phyloP scores from a whole-genome alignment of 1,284 basidiomycete genomes.

The Puccinia hordei region DNA sequence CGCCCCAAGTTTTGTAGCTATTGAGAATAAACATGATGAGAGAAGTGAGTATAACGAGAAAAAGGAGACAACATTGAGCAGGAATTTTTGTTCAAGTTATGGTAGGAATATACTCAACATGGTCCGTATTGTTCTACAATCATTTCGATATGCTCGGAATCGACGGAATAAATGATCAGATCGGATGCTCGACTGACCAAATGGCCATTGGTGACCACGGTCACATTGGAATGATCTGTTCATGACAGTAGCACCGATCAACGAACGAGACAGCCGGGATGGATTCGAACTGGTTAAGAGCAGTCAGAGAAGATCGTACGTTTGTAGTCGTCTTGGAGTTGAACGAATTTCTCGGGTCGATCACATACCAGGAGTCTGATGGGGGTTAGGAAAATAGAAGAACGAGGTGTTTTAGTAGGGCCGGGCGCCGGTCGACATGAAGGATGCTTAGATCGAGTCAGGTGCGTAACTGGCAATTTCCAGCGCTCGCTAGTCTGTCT shows the following conservation, averaged over 20 bases:
- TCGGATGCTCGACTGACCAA: constrained; percentile 80
- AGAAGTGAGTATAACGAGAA: neutral
- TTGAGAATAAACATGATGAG: neutral
- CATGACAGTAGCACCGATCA: neutral
- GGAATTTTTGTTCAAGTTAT: neutral
- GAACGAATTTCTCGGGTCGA: constrained; percentile 73
- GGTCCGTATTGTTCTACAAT: constrained; percentile 89
- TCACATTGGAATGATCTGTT: constrained; percentile 63
- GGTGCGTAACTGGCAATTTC: constrained; percentile 74
- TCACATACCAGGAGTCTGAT: constrained; percentile 89
- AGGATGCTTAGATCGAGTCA: neutral
- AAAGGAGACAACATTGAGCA: neutral
- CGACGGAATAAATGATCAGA: constrained; percentile 89
- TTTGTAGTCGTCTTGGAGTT: constrained; percentile 68
- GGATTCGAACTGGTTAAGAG: neutral
- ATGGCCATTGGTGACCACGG: constrained; percentile 75
- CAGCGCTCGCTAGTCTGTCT: constrained; percentile 70
- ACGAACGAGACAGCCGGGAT: neutral
- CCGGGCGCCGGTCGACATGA: no score
- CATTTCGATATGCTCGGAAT: constrained; percentile 81
- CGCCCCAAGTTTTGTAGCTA: constrained; percentile 87
- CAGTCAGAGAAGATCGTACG: constrained; percentile 61
- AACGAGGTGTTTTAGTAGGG: neutral
- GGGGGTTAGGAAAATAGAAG: neutral
- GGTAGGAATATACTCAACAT: constrained; percentile 65